phyloP scores from a whole-genome alignment of 2,329 filamentous ascomycete genomes.

The Cladosporium oxysporum region DNA sequence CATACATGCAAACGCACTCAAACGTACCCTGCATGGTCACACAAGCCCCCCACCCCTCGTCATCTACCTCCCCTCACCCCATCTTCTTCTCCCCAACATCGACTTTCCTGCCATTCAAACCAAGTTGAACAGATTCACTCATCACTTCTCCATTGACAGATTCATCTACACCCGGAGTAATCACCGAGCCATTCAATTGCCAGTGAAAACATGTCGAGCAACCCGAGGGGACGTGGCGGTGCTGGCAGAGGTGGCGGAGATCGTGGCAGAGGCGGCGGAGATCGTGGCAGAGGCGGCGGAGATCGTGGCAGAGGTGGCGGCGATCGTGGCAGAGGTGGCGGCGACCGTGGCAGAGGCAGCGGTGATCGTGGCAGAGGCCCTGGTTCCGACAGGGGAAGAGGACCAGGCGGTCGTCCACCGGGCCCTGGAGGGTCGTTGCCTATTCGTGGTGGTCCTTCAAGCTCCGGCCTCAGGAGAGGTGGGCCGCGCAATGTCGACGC shows the following conservation, averaged over 20 bases:
- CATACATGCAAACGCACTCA: not conserved
- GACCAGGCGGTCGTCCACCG: no score
- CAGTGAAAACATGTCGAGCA: not conserved
- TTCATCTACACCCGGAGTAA: not conserved
- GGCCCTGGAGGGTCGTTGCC: constrained; percentile 13
- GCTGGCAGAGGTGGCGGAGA: constrained; percentile 30
- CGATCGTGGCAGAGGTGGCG: constrained; percentile 28
- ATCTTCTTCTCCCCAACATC: not conserved
- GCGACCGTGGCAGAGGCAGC: constrained; percentile 29
- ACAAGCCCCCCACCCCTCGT: not conserved
- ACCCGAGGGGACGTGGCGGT: not conserved
- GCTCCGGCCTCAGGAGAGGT: constrained; percentile 15
- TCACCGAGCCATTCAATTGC: not conserved
- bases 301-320: constrained; percentile 28
- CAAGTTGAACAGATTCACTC: not conserved
- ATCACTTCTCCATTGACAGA: not conserved
- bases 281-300: constrained; percentile 30
- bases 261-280: constrained; percentile 30
- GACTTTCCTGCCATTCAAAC: not conserved
- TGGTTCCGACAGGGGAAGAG: constrained; percentile 25
- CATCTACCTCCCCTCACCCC: not conserved
- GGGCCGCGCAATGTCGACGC: constrained; percentile 19
- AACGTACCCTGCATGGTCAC: not conserved
- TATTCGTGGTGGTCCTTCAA: not conserved
- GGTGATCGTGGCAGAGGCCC: constrained; percentile 34